phyloP scores from a whole-genome alignment of 1,284 basidiomycete species.

The Rhodotorula sp. region DNA sequence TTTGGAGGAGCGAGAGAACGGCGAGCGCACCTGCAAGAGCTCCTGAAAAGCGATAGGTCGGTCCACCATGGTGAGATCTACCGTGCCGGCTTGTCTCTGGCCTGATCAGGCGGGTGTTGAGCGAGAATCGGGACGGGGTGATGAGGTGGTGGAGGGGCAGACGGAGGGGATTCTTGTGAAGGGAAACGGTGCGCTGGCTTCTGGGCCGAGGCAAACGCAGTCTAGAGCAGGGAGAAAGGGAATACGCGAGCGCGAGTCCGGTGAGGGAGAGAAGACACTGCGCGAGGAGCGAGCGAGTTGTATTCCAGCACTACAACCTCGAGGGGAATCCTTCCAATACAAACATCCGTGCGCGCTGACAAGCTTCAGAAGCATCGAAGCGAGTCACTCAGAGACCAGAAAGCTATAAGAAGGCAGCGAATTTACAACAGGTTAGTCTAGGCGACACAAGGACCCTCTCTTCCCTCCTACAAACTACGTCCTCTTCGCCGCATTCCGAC shows the following conservation, averaged over 20 bases:
- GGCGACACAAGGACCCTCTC: too few relatives aligned
- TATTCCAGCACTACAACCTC: too few relatives aligned
- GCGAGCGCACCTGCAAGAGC: conserved; percentile 32
- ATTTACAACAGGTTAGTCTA: too few relatives aligned
- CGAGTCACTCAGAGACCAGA: neutral
- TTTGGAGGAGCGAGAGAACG: neutral
- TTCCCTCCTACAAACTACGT: too few relatives aligned
- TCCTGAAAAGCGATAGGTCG: conserved; percentile 41
- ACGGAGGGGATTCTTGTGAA: neutral
- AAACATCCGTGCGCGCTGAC: neutral
- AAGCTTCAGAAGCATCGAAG: neutral
- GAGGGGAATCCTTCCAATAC: neutral
- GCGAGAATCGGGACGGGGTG: neutral
- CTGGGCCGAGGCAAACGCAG: too few relatives aligned
- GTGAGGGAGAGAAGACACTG: too few relatives aligned
- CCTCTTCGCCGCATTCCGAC: conserved; percentile 13
- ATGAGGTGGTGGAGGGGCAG: neutral
- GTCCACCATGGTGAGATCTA: conserved; percentile 21
- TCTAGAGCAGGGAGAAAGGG: neutral
- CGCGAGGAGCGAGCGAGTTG: too few relatives aligned
- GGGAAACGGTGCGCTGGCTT: neutral
- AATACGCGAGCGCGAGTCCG: neutral
- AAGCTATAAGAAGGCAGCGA: neutral
- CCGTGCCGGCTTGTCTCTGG: neutral
- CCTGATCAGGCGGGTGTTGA: neutral